Conservation (phyloP, 805 yeast species). For the Lipomyces kockii region DNA sequence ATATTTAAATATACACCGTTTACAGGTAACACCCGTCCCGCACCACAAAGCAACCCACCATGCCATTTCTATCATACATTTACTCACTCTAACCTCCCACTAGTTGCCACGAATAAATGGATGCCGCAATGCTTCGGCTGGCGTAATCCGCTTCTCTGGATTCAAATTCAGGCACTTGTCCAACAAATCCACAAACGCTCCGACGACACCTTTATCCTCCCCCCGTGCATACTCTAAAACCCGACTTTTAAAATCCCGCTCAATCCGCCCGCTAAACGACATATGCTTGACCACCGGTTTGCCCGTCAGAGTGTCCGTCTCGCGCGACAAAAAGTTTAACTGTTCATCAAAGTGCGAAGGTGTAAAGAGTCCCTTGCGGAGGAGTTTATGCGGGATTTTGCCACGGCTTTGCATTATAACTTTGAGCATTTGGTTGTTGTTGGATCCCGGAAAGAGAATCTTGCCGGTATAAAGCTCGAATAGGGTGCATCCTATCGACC, state of each 20-base stretch:
- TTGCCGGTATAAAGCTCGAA: constrained; percentile 93
- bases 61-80: too few relatives aligned
- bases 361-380: constrained; percentile 41
- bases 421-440: constrained; percentile 69
- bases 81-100: not conserved
- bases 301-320: constrained; percentile 40
- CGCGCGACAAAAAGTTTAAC: constrained; percentile 38
- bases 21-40: too few relatives aligned
- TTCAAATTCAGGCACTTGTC: constrained; percentile 46
- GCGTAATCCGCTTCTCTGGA: constrained; percentile 72
- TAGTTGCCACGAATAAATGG: constrained; percentile 46
- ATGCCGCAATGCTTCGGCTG: constrained; percentile 66
- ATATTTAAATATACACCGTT: too few relatives aligned
- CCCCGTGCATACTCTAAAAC: not conserved
- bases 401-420: constrained; percentile 45
- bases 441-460: constrained; percentile 86
- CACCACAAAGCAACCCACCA: too few relatives aligned
- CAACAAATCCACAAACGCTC: constrained; percentile 41
- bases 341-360: constrained; percentile 42
- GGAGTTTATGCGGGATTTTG: constrained; percentile 42
- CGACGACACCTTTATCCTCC: constrained; percentile 16
- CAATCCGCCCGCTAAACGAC: constrained; percentile 21
- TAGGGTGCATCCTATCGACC: constrained; percentile 94
- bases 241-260: constrained; percentile 28
- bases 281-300: constrained; percentile 33